These are phyloP conservation scores for Epichloe sylvatica DNA, from an alignment of 2,329 filamentous ascomycete genomes.

Conservation along the genomic window DNA sequence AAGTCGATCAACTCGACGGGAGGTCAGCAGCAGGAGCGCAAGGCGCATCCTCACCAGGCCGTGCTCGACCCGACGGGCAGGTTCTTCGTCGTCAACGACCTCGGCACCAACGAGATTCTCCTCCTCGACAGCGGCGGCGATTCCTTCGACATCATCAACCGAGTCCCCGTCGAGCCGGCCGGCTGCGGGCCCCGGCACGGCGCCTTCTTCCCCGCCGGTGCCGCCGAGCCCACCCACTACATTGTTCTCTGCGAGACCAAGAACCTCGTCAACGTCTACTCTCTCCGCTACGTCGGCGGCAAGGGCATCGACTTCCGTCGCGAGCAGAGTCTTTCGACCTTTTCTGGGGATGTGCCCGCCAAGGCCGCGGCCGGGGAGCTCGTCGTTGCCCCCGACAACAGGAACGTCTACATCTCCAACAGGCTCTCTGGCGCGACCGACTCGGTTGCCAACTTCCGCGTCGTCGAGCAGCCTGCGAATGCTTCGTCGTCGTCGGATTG, in stretches of 20 bases:
- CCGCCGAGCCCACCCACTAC: slow-evolving; percentile 28
- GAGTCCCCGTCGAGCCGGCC: slow-evolving; percentile 18
- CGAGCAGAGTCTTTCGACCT: slow-evolving; percentile 27
- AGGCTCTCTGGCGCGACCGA: slow-evolving; percentile 32
- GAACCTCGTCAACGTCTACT: slow-evolving; percentile 30
- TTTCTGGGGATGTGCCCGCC: slow-evolving; percentile 20
- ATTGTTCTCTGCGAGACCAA: slow-evolving; percentile 32
- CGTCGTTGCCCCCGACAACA: slow-evolving; percentile 25
- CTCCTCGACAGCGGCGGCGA: slow-evolving; percentile 31
- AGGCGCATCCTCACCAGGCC: slow-evolving; percentile 32
- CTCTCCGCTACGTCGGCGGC: slow-evolving; percentile 23
- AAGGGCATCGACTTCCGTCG: slow-evolving; percentile 21
- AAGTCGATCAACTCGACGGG: slow-evolving; percentile 23
- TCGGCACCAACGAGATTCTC: slow-evolving; percentile 34
- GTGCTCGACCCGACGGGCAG: slow-evolving; percentile 34
- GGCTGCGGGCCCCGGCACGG: slow-evolving; percentile 38
- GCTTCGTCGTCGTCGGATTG: slow-evolving; percentile 5
- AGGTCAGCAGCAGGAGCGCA: slow-evolving; percentile 8
- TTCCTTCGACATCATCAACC: slow-evolving; percentile 23
- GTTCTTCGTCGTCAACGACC: slow-evolving; percentile 35
- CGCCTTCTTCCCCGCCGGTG: slow-evolving; percentile 28
- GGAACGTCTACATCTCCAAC: slow-evolving; percentile 38
- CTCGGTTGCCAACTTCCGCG: slow-evolving; percentile 32
- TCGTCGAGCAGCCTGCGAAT: slow-evolving; percentile 5
- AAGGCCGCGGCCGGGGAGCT: slow-evolving; percentile 33